Evolutionary conservation across 257 asterid species (phyloP), one percentile per base, ranked within the genome.

Genomic region (Nyctanthes arbortristis): DNA sequence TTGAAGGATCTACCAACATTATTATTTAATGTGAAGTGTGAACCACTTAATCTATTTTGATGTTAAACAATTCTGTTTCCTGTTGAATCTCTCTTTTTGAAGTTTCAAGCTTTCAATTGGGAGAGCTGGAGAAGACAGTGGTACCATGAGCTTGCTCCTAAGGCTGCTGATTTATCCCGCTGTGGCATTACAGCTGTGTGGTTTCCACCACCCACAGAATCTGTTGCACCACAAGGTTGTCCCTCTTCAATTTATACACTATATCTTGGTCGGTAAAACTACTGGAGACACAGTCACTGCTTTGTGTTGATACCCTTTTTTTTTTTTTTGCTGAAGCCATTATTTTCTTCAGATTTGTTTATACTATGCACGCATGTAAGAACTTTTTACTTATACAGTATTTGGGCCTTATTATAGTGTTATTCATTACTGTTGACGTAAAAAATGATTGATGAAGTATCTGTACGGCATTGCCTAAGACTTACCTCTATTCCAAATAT

Each of bases 101-200:
- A 79, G 83, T 79, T 79, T 72, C 85, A 81, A 75, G 85, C 80
- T 47, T 81, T 81, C 74, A 81, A 81, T 77, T 81, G 85, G 85
- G 85, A 81, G 76, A 77, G 82, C 71, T 78, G 77, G 77, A 74
- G 82, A 71, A 74, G 76, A 66, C 64, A 36, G 66, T 81, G 85
- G 85, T 77, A 81, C 52, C 72, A 70, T 60, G 82, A 81, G 54
- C 85, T 81, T 66, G 76, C 79, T 33, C 52, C 57, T 65, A 81
- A 71, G 69, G 85, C 82, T 40, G 66, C 82, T 47, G 85, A 81
- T 54, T 77, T 81, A 76, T 77, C 85, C 56, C 79, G 76, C 43
- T 60, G 69, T 60, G 85, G 85, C 63, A 63, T 81, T 71, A 81
- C 85, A 49, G 80, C 82, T 3, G 78, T 81, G 36, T 81, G 85